These are phyloP conservation scores for Fusarium heterosporum DNA, from an alignment of 2,329 filamentous ascomycete species.

Conservation along the genomic window DNA sequence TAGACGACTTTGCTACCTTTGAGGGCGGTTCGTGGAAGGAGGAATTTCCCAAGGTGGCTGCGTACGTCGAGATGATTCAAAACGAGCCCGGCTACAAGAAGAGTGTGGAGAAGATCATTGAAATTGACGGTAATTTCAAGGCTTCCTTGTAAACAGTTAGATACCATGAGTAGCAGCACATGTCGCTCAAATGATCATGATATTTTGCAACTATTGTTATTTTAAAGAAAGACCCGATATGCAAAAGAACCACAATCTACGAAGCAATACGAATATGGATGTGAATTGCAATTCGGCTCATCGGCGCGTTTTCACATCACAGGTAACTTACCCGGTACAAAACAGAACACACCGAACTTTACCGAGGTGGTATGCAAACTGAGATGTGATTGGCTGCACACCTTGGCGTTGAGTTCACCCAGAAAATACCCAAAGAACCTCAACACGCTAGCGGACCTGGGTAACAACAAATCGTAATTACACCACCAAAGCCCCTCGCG, in stretches of 20 bases:
- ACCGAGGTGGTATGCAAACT: conserved; percentile 22
- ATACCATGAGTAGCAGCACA: not conserved
- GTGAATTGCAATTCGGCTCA: not conserved
- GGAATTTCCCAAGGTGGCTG: conserved; percentile 59
- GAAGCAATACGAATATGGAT: too few species aligned
- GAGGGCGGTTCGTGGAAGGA: conserved; percentile 54
- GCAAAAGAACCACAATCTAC: too few species aligned
- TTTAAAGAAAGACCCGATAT: not conserved
- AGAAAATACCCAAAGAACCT: conserved; percentile 41
- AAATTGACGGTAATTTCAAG: conserved; percentile 58
- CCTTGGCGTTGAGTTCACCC: conserved; percentile 2
- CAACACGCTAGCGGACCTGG: not conserved
- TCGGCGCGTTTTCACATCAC: too few species aligned
- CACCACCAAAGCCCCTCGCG: conserved; percentile 8
- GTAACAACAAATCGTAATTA: conserved; percentile 20
- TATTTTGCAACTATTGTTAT: not conserved
- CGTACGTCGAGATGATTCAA: conserved; percentile 61
- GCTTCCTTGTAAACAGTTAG: conserved; percentile 15
- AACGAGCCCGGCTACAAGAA: conserved; percentile 60
- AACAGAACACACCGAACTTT: conserved; percentile 31
- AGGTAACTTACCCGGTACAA: not conserved
- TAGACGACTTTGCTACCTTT: conserved; percentile 58
- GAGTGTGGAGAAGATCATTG: conserved; percentile 62
- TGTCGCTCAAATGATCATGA: not conserved
- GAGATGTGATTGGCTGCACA: conserved; percentile 38